Evolutionary conservation across 148 eudicot species (phyloP), one percentile per base, ranked within the genome.

Genomic region (Fallopia convolvulus): DNA sequence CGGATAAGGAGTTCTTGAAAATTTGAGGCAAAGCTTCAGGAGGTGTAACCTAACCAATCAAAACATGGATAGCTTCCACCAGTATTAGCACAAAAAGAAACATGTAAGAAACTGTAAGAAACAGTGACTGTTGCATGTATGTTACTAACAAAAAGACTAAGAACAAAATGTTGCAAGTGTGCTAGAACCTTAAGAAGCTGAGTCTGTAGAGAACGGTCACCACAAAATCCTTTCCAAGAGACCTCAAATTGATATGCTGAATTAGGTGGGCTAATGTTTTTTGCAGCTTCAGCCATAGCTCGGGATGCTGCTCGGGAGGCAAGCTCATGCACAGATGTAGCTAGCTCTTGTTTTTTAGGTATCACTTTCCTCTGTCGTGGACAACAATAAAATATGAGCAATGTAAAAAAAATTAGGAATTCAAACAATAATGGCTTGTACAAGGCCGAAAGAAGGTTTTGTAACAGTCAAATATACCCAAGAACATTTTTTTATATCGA

Each of bases 241-340:
- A 77, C 85, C 84, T 92, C 99, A 89, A 95, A 95, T 77, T 95
- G 91, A 84, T 92, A 95, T 68, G 99, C 99, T n/a, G 97, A 86
- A 75, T 50, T 89, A 65, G 97, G 99, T 17, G 97, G 79, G 30
- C 76, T 77, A 60, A 95, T 91, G 79, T 91, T 89, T 84, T 85
- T 91, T 74, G 92, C 93, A 79, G 91, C 93, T 85, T 95, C 97
- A 50, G 75, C 82, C 82, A 81, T 87, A 23, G 97, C 94, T 76
- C 91, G 90, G 79, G 89, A 85, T 56, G 99, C 97, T 41, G 99
- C 97, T 74, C 93, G 85, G 72, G 88, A 88, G 84, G 99, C 97
- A 87, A 95, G 97, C 82, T 92, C 94, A 60, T 88, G 91, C 70
- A 95, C 88, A 50, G 93, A 89, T 75, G 82, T 72, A 81, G 82